Conservation (phyloP, 2,329 filamentous ascomycete genomes). For the Aspergillus ruber region DNA sequence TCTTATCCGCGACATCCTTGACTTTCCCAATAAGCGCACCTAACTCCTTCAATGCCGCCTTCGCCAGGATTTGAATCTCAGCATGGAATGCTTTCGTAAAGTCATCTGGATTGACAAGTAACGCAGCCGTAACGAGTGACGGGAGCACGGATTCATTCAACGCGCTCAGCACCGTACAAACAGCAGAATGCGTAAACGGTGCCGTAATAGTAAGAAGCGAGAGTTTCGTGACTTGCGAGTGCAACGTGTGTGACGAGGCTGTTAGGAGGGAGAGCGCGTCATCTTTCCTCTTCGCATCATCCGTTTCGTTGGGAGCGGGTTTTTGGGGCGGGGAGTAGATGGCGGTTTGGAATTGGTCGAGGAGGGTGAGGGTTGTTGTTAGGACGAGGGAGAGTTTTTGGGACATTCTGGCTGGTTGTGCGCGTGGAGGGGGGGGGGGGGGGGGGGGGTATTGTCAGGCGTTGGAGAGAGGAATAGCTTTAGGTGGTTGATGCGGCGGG, state of each 20-base stretch:
- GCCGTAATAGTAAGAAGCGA: slow-evolving; percentile 80
- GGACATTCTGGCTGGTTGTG: slow-evolving; percentile 19
- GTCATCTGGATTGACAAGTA: slow-evolving; percentile 54
- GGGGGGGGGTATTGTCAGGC: not conserved
- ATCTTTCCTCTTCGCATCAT: slow-evolving; percentile 10
- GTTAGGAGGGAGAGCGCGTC: slow-evolving; percentile 60
- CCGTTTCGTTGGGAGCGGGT: slow-evolving; percentile 5
- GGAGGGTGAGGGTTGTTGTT: slow-evolving; percentile 29
- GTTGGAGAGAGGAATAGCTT: not conserved
- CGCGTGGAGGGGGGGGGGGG: not conserved
- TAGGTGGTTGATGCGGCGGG: slow-evolving; percentile 3
- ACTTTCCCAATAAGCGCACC: slow-evolving; percentile 55
- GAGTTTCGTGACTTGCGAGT: slow-evolving; percentile 79
- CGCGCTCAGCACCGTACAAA: slow-evolving; percentile 63
- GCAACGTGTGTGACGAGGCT: slow-evolving; percentile 66
- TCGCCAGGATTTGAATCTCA: slow-evolving; percentile 57
- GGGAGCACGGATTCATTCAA: slow-evolving; percentile 69
- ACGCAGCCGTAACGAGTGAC: slow-evolving; percentile 63
- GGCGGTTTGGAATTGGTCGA: slow-evolving; percentile 34
- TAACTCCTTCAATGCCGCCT: slow-evolving; percentile 58
- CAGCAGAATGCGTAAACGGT: slow-evolving; percentile 74
- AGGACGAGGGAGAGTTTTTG: slow-evolving; percentile 26
- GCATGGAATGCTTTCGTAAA: slow-evolving; percentile 59
- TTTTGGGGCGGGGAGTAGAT: slow-evolving; percentile 21
- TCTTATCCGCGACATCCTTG: slow-evolving; percentile 39